phyloP scores from a whole-genome alignment of 495 filamentous ascomycete species.

The Penicillium roqueforti region DNA sequence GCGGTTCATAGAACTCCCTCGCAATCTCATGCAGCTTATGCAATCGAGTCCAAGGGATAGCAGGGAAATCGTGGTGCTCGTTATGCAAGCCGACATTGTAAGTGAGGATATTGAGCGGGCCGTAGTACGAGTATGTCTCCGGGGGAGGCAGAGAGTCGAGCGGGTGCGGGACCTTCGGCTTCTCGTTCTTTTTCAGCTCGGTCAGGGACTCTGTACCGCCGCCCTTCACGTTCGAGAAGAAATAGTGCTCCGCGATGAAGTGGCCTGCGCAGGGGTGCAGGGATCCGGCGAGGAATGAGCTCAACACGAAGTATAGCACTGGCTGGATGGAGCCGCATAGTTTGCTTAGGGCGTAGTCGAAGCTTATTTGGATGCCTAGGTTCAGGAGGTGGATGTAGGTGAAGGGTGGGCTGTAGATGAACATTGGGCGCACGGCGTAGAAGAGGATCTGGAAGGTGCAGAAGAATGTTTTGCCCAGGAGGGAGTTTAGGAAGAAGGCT shows the following conservation, averaged over 20 bases:
- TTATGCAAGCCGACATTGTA: conserved; percentile 98
- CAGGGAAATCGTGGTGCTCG: conserved; percentile 98
- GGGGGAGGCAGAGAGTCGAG: conserved; percentile 57
- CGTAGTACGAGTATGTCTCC: conserved; percentile 99
- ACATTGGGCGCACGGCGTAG: conserved; percentile 97
- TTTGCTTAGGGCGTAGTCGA: conserved; percentile 68
- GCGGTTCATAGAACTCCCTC: conserved; percentile 83
- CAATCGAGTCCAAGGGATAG: conserved; percentile 88
- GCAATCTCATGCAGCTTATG: conserved; percentile 73
- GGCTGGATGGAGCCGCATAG: conserved; percentile 49
- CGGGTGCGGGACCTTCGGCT: conserved; percentile 34
- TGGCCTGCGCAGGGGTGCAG: conserved; percentile 95
- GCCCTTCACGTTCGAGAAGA: conserved; percentile 68
- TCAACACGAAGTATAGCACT: conserved; percentile 75
- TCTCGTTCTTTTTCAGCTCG: conserved; percentile 28
- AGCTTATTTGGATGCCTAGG: conserved; percentile 65
- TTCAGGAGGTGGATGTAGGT: conserved; percentile 83
- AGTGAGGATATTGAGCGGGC: conserved; percentile 82
- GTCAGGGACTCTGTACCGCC: conserved; percentile 54
- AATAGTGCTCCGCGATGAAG: conserved; percentile 99
- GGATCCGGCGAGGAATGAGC: conserved; percentile 87
- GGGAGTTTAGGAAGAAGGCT: conserved; percentile 90
- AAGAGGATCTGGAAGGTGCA: conserved; percentile 99
- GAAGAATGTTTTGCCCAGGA: conserved; percentile 98
- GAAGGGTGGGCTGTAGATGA: conserved; percentile 84